These are phyloP conservation scores for Lipomyces yamadae DNA, from an alignment of 805 yeast species.

Conservation along the genomic window DNA sequence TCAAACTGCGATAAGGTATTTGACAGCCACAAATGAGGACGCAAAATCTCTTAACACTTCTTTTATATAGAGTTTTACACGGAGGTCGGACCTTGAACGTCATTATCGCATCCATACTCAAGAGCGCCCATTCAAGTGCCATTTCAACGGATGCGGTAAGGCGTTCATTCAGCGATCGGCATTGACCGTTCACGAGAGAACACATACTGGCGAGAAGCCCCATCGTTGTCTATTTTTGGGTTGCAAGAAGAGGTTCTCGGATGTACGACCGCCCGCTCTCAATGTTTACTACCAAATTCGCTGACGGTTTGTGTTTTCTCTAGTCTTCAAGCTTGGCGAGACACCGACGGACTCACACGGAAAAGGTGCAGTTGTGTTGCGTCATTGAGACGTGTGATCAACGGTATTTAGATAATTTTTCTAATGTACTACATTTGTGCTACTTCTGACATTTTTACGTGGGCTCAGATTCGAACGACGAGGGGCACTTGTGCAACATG, in stretches of 20 bases:
- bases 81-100: slow-evolving; percentile 79
- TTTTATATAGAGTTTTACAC: slow-evolving; percentile 54
- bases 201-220: slow-evolving; percentile 93
- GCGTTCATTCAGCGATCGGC: slow-evolving; percentile 86
- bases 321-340: slow-evolving; percentile 63
- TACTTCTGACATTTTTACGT: neutral
- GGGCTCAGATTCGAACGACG: neutral
- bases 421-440: neutral
- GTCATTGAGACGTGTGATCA: slow-evolving; percentile 3
- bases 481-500: slow-evolving; percentile 11
- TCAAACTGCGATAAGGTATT: slow-evolving; percentile 20
- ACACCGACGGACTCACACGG: slow-evolving; percentile 68
- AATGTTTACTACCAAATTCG: neutral
- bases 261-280: slow-evolving; percentile 43
- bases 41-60: neutral
- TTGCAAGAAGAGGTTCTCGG: slow-evolving; percentile 75
- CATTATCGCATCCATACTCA: slow-evolving; percentile 70
- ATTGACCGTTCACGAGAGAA: slow-evolving; percentile 76
- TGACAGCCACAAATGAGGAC: neutral
- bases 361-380: slow-evolving; percentile 28
- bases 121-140: slow-evolving; percentile 76
- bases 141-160: slow-evolving; percentile 69
- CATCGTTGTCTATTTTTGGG: slow-evolving; percentile 81
- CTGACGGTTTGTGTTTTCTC: neutral
- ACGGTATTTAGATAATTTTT: neutral